Conservation (phyloP, 2,329 filamentous ascomycete species). For the Aspergillus glaucus region DNA sequence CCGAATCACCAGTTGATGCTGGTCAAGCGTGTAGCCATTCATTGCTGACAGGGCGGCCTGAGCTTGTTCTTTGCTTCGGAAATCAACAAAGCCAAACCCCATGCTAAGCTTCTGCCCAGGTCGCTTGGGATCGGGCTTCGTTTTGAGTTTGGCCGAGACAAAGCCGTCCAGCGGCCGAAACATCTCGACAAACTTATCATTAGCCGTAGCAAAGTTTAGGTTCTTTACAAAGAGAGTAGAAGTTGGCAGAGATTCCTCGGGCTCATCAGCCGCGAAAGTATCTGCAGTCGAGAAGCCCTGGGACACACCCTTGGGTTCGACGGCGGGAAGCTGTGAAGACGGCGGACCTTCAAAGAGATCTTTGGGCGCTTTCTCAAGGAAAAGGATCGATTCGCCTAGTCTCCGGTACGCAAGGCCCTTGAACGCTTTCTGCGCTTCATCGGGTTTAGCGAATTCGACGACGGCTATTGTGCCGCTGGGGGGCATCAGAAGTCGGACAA, state of each 20-base stretch:
- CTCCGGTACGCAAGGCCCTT: conserved; percentile 79
- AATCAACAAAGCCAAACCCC: conserved; percentile 95
- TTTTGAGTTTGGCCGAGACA: conserved; percentile 83
- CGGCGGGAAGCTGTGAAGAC: conserved; percentile 23
- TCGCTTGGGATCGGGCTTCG: conserved; percentile 85
- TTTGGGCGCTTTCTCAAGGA: conserved; percentile 87
- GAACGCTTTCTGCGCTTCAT: conserved; percentile 78
- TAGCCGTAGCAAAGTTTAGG: conserved; percentile 85
- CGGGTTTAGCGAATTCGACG: conserved; percentile 73
- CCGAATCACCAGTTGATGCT: conserved; percentile 77
- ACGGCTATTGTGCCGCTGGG: conserved; percentile 90
- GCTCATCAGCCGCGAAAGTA: conserved; percentile 37
- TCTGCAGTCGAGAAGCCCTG: conserved; percentile 39
- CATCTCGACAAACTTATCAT: conserved; percentile 64
- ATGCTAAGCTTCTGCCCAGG: conserved; percentile 84
- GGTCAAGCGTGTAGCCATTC: conserved; percentile 82
- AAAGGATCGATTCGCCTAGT: conserved; percentile 83
- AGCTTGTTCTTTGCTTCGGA: conserved; percentile 69
- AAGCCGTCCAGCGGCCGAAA: conserved; percentile 84
- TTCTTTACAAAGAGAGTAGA: conserved; percentile 91
- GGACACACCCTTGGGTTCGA: conserved; percentile 26
- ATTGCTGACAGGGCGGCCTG: conserved; percentile 75
- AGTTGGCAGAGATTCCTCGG: conserved; percentile 47
- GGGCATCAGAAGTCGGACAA: conserved; percentile 81
- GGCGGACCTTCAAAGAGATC: conserved; percentile 58